Evolutionary conservation across 2,329 filamentous ascomycete genomes (phyloP).

Genomic region (Apiospora aurea): DNA sequence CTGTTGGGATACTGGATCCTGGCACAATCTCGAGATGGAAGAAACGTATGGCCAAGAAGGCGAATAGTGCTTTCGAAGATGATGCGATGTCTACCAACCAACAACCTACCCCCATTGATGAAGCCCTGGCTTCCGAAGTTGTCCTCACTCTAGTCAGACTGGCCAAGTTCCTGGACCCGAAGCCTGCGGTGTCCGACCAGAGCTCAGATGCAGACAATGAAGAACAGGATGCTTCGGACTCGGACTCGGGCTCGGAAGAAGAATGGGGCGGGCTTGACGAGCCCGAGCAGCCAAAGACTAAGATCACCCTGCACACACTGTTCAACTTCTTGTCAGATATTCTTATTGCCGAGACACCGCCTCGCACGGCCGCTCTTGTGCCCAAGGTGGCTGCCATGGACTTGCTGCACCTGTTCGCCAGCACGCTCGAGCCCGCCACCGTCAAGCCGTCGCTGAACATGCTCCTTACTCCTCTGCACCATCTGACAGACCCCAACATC

Average conservation of each 20-base stretch:
- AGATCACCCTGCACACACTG: conserved; percentile 69
- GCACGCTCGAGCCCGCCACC: conserved; percentile 63
- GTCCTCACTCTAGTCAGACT: conserved; percentile 86
- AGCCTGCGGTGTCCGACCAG: conserved; percentile 54
- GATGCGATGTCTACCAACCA: conserved; percentile 22
- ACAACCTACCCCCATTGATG: conserved; percentile 58
- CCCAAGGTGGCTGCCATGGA: conserved; percentile 80
- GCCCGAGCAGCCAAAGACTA: conserved; percentile 49
- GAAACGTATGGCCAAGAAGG: conserved; percentile 37
- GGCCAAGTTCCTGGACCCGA: conserved; percentile 68
- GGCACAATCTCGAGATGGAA: conserved; percentile 45
- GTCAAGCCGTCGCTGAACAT: conserved; percentile 69
- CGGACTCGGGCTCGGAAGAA: conserved; percentile 54
- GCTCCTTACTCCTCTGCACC: conserved; percentile 70
- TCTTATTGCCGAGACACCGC: conserved; percentile 76
- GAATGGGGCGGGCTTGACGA: conserved; percentile 44
- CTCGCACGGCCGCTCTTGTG: conserved; percentile 68
- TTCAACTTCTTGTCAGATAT: conserved; percentile 81
- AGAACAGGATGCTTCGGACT: conserved; percentile 52
- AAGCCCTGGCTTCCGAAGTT: conserved; percentile 79
- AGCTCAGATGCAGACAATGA: conserved; percentile 51
- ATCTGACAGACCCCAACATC: conserved; percentile 82
- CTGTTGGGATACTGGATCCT: conserved; percentile 44
- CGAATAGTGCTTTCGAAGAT: conserved; percentile 23
- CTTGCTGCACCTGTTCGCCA: conserved; percentile 74